These are phyloP conservation scores for Fistulinella staudtii DNA, from an alignment of 1,284 basidiomycete species.

Conservation along the genomic window DNA sequence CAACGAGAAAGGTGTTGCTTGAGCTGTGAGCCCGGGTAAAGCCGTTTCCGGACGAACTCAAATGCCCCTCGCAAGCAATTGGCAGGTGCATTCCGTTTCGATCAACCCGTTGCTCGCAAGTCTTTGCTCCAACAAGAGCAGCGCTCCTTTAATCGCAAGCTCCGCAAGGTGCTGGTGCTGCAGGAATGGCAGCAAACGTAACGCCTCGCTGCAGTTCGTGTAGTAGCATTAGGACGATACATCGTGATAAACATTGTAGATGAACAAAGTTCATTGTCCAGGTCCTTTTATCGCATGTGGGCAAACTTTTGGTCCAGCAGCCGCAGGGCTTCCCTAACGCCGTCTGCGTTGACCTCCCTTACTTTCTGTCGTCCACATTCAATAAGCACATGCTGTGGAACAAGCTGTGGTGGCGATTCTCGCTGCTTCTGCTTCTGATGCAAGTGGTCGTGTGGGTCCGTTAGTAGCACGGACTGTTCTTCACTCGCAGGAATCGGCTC, in stretches of 20 bases:
- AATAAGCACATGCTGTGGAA: conserved; percentile 56
- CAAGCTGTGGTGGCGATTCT: conserved; percentile 47
- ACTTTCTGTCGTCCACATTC: conserved; percentile 59
- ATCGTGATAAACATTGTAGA: too few relatives aligned
- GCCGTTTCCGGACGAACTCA: conserved; percentile 51
- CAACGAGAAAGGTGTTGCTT: conserved; percentile 52
- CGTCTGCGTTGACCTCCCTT: conserved; percentile 72
- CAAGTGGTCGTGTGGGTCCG: conserved; percentile 53
- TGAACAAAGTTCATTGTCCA: too few relatives aligned
- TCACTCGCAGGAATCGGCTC: conserved; percentile 11
- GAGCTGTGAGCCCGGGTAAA: conserved; percentile 63
- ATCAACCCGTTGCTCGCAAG: conserved; percentile 4
- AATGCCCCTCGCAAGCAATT: conserved; percentile 43
- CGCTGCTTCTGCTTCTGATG: conserved; percentile 42
- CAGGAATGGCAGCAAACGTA: conserved; percentile 20
- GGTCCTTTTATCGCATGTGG: conserved; percentile 30
- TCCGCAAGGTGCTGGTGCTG: conserved; percentile 24
- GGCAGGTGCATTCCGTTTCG: conserved; percentile 39
- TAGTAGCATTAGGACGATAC: too few relatives aligned
- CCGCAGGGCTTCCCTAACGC: conserved; percentile 74
- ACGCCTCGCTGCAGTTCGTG: too few relatives aligned
- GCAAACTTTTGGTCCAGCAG: conserved; percentile 71
- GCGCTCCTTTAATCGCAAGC: conserved; percentile 30
- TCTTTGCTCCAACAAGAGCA: conserved; percentile 29
- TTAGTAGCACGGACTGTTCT: conserved; percentile 41